Evolutionary conservation across 305 asterid genomes (phyloP).

Genomic region (Fraxinus sp.): DNA sequence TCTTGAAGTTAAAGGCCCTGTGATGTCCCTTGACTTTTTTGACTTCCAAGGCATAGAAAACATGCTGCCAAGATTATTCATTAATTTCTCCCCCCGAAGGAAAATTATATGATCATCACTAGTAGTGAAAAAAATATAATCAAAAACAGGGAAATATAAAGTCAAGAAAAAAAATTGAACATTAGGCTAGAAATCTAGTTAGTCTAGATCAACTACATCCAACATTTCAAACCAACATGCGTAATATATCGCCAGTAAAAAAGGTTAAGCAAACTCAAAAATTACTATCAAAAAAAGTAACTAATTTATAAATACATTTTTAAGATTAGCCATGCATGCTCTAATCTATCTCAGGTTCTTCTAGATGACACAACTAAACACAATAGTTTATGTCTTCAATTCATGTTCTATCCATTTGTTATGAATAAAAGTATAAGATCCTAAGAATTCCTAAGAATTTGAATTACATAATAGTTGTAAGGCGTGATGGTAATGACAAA

Average conservation of each 20-base stretch:
- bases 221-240: background rate
- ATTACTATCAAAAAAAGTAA: no score
- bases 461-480: background rate
- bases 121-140: background rate
- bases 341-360: background rate
- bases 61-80: constrained; percentile 91
- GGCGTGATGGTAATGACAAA: background rate
- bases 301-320: no score
- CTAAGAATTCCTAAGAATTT: background rate
- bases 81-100: constrained; percentile 69
- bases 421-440: background rate
- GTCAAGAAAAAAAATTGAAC: background rate
- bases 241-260: background rate
- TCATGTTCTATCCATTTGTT: background rate
- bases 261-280: no score
- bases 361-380: background rate
- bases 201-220: background rate
- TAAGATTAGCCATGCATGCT: background rate
- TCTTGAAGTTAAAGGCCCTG: constrained; percentile 63
- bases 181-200: background rate
- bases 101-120: background rate
- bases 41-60: constrained; percentile 95
- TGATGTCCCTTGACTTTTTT: constrained; percentile 58
- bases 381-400: background rate
- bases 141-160: no score